phyloP scores from a whole-genome alignment of 2,329 filamentous ascomycete species.

The Cladobotryum protrusum region DNA sequence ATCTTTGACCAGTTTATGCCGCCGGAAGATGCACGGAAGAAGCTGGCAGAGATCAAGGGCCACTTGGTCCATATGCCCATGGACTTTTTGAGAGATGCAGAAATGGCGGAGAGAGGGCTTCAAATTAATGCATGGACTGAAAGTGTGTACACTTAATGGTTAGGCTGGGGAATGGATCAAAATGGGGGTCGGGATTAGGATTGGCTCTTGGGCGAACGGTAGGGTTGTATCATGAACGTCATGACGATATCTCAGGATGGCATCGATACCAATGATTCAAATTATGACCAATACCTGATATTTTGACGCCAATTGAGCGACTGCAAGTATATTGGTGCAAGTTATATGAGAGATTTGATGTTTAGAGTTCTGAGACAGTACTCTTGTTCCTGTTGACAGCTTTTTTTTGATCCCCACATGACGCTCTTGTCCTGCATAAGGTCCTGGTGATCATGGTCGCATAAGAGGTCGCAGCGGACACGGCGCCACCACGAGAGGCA shows the following conservation, averaged over 20 bases:
- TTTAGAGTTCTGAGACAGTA: no score
- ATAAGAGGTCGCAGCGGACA: slow-evolving; percentile 10
- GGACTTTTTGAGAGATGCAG: slow-evolving; percentile 72
- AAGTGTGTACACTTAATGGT: slow-evolving; percentile 66
- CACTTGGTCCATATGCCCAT: slow-evolving; percentile 96
- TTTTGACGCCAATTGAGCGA: no score
- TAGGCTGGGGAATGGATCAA: background rate
- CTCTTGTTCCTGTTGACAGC: no score
- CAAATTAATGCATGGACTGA: slow-evolving; percentile 83
- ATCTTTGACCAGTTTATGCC: slow-evolving; percentile 76
- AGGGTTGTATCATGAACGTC: no score
- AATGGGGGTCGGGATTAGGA: background rate
- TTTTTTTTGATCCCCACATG: no score
- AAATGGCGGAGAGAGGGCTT: slow-evolving; percentile 85
- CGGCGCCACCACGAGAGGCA: background rate
- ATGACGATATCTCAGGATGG: no score
- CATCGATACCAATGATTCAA: no score
- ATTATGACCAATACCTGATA: no score
- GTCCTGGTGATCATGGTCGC: background rate
- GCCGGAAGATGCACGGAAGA: slow-evolving; percentile 63
- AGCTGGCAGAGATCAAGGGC: slow-evolving; percentile 74
- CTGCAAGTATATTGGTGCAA: no score
- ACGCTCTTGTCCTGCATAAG: no score
- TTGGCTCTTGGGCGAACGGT: slow-evolving; percentile 1
- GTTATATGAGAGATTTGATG: no score